A percentile compares a stretch with the other conserved stretches of the same genome.
Conservation (phyloP, 2,329 filamentous ascomycete genomes). For the Venturia aucupariae region DNA sequence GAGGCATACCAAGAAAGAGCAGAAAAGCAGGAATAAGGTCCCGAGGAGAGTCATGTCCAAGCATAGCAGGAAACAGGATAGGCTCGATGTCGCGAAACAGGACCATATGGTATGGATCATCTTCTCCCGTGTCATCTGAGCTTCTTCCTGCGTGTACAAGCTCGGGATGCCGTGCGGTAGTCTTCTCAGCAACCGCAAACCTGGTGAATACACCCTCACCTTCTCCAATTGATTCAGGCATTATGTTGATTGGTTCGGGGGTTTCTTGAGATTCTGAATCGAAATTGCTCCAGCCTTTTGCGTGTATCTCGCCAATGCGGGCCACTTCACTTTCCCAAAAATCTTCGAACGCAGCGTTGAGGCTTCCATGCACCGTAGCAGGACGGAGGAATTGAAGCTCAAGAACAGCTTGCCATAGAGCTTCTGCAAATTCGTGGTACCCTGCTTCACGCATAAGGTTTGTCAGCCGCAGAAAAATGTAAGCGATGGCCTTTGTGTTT, state of each 20-base stretch:
- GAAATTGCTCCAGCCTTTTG: constrained; percentile 61
- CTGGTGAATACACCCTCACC: constrained; percentile 1
- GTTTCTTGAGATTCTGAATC: neutral
- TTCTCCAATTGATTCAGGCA: neutral
- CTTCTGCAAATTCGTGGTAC: constrained; percentile 66
- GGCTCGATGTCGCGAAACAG: constrained; percentile 67
- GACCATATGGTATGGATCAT: constrained; percentile 76
- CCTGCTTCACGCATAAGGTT: constrained; percentile 67
- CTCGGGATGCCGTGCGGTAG: constrained; percentile 40
- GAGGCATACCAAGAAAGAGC: constrained; percentile 36
- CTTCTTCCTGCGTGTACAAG: constrained; percentile 40
- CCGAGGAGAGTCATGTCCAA: constrained; percentile 29
- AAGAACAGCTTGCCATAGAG: constrained; percentile 72
- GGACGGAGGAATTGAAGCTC: constrained; percentile 62
- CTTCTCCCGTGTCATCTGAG: constrained; percentile 67
- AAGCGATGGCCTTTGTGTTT: constrained; percentile 43
- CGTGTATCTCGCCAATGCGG: constrained; percentile 64
- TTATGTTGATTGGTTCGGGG: neutral
- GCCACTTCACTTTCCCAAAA: constrained; percentile 85
- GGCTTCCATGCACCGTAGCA: constrained; percentile 17
- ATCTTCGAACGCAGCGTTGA: constrained; percentile 44
- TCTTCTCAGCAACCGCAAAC: constrained; percentile 18
- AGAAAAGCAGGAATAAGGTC: constrained; percentile 59
- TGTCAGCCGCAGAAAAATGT: constrained; percentile 67
- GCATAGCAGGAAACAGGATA: constrained; percentile 37